phyloP scores from a whole-genome alignment of 1,139 yeast genomes.

The Diutina sp. region DNA sequence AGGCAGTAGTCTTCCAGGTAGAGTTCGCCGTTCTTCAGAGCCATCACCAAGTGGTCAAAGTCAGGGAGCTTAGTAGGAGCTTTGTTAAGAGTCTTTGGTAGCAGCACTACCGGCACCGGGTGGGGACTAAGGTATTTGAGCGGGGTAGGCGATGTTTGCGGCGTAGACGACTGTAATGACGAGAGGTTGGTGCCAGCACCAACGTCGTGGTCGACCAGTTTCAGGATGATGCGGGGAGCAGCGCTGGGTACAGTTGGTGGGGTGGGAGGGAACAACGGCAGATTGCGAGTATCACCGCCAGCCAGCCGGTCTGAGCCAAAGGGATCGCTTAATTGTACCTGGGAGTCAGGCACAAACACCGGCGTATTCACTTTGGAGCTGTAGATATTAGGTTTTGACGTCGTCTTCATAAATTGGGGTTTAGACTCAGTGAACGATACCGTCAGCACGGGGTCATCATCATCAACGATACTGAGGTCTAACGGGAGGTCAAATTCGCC shows the following conservation, averaged over 20 bases:
- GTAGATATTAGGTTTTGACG: conserved; percentile 10
- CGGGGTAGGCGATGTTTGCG: not conserved
- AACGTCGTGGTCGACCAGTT: not conserved
- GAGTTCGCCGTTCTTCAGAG: conserved; percentile 6
- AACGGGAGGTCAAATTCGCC: not conserved
- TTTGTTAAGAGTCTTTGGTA: not conserved
- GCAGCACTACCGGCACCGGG: not conserved
- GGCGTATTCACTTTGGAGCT: conserved; percentile 12
- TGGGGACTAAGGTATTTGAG: not conserved
- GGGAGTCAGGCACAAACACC: conserved; percentile 12
- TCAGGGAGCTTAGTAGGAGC: not conserved
- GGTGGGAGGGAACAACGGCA: not conserved
- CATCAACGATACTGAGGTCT: not conserved
- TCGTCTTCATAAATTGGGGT: not conserved
- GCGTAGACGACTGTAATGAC: not conserved
- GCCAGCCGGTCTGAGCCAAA: not conserved
- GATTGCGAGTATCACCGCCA: not conserved
- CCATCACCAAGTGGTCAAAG: not conserved
- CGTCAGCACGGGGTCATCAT: not conserved
- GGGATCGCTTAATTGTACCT: not conserved
- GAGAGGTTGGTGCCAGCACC: not conserved
- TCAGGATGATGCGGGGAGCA: not conserved
- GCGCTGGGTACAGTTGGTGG: not conserved
- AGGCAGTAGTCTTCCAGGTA: conserved; percentile 17
- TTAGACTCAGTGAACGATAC: not conserved